Conservation (phyloP, 2,329 filamentous ascomycete species). For the Fusarium coffeatum region DNA sequence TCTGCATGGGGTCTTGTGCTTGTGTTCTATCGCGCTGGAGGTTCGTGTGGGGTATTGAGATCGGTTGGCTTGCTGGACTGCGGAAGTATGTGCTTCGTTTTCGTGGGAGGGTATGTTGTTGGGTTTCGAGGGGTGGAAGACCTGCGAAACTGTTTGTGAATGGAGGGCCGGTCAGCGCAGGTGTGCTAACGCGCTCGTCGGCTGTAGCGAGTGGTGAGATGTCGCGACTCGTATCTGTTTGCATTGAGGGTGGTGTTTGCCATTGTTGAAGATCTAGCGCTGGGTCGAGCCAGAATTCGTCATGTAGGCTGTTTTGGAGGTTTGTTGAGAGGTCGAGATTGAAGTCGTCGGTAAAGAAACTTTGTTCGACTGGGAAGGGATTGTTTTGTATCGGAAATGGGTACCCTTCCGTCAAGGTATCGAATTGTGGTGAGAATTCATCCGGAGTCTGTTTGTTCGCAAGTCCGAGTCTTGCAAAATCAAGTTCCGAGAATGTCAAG, state of each 20-base stretch:
- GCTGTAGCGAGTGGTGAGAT: not conserved
- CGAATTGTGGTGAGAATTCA: not conserved
- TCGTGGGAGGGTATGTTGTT: constrained; percentile 19
- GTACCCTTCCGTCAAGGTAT: not conserved
- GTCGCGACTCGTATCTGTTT: not conserved
- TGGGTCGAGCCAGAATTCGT: constrained; percentile 1
- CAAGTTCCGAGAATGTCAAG: constrained; percentile 33
- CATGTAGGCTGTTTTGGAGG: not conserved
- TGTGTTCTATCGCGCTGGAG: not conserved
- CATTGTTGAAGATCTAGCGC: not conserved
- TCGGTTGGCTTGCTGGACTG: constrained; percentile 6
- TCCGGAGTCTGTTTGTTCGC: not conserved
- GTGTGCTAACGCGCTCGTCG: not conserved
- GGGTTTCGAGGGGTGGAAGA: not conserved
- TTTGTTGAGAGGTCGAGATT: not conserved
- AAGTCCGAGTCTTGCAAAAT: constrained; percentile 32
- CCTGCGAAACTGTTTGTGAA: too few relatives aligned
- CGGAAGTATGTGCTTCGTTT: constrained; percentile 26
- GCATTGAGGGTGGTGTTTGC: not conserved
- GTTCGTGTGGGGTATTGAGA: constrained; percentile 9
- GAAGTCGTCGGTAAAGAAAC: not conserved
- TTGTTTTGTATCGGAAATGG: not conserved
- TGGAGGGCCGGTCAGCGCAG: too few relatives aligned
- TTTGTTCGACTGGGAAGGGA: not conserved
- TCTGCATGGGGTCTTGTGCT: constrained; percentile 33